Evolutionary conservation across 306 rosid species (phyloP), one percentile per base, ranked within the genome.

Genomic region (Cyclanthera cordifolia): DNA sequence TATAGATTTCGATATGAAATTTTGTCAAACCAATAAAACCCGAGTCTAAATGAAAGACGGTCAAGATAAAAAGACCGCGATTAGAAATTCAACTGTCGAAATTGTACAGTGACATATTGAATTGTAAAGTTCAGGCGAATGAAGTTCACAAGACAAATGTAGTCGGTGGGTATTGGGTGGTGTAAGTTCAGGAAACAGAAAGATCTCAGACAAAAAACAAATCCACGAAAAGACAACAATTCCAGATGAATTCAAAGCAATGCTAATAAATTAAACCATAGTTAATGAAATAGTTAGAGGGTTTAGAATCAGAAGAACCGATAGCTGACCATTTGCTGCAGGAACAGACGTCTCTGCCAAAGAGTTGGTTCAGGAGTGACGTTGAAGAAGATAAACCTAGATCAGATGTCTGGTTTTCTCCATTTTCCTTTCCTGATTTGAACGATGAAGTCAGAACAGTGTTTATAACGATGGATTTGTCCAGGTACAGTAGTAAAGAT

Each of bases 351-450:
- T 96, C 99, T 81, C 96, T 82, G 80, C 75, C 90, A 69, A 93
- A 90, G 80, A 93, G 91, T 71, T 93, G 99, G 78, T 86, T 93
- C 23, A 93, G 87, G 78, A 93, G 87, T 54, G 99, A 93, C 99
- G 89, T 93, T 30, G 73, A 53, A 54, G 14, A 17, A 27, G 50
- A 50, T 28, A 27, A 68, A 13, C 10, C 2, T 10, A n/a, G n/a
- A n/a, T n/a, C 58, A 48, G 58, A 49, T 68, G 24, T 48, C 16
- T 67, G 9, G 5, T 46, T 8, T n/a, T 39, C 32, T 37, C 27
- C 1, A n/a, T 32, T 37, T 34, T 1, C 16, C 45, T 32, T 8
- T 8, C 34, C 60, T 17, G 15, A 10, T 34, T 8, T 60, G 2
- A 34, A 32, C 28, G 37, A 0, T 32, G 3, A 30, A 17, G 47